phyloP scores from a whole-genome alignment of 306 rosid genomes.

The Trifolium pratense region DNA sequence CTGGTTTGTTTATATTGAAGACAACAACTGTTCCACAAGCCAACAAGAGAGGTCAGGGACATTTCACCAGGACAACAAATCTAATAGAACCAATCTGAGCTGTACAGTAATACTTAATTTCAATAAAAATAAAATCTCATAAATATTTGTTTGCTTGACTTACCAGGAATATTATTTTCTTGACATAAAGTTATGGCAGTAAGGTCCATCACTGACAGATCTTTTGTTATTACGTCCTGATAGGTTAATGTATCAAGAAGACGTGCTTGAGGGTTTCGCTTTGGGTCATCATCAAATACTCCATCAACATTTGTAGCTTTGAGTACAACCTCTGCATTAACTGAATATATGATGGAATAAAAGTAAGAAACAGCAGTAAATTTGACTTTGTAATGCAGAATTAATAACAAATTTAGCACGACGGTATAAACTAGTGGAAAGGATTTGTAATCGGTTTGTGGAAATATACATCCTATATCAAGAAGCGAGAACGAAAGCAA shows the following conservation, averaged over 20 bases:
- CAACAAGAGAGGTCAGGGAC: constrained; percentile 17
- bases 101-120: neutral
- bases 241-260: constrained; percentile 79
- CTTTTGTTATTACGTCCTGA: constrained; percentile 82
- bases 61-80: constrained; percentile 27
- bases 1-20: constrained; percentile 80
- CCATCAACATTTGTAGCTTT: constrained; percentile 98
- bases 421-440: constrained; percentile 1
- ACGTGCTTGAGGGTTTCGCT: constrained; percentile 74
- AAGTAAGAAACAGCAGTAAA: constrained; percentile 27
- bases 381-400: neutral
- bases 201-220: constrained; percentile 96
- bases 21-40: constrained; percentile 75
- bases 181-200: constrained; percentile 96
- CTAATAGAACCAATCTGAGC: constrained; percentile 20
- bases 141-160: constrained; percentile 36
- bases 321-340: constrained; percentile 94
- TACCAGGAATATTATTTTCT: constrained; percentile 94
- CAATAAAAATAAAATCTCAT: neutral
- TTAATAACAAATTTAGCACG: neutral
- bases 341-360: constrained; percentile 50
- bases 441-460: neutral
- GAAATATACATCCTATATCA: constrained; percentile 26
- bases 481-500: constrained; percentile 24
- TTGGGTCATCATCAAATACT: constrained; percentile 80